Evolutionary conservation across 1,284 basidiomycete genomes (phyloP), one percentile per base, ranked within the genome.

Genomic region (Garcileccinum viscosum): DNA sequence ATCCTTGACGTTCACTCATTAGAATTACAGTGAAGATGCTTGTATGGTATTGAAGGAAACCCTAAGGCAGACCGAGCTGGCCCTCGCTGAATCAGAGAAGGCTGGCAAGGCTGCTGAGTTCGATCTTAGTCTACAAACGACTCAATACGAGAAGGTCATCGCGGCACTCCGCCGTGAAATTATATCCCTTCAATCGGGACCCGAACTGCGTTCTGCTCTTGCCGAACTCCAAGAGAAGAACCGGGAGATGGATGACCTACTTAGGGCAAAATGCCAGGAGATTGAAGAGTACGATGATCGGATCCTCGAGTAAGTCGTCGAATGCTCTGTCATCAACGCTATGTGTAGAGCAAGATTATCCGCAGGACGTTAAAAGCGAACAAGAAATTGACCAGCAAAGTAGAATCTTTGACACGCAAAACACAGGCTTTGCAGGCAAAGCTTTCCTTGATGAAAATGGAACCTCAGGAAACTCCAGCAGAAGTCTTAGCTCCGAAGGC

Each of bases 251-350:
- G 93, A 94, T 72, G 87, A 89, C 58, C 81, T 92, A 58, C 81
- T 94, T 37, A 84, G 84, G 67, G 82, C 80, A 44, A 94, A 93
- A 79, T 92, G 89, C 71, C 79, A 84, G n/a, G 93, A 94, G 80
- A 93, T 94, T 69, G 93, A 94, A 76, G 91, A 91, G 72, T 92
- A 93, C 68, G 93, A 94, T 72, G 93, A 94, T 76, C 88, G 88
- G 53, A 88, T 89, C 69, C 88, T 94, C 68, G 91, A 91, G 93
- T 94, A 80, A 73, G 92, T 86, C 30, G 50, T 61, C 58, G 61
- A n/a, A 37, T 22, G 24, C 22, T 62, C 68, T 40, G 61, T 63
- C 53, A n/a, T 67, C 58, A 32, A 38, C 62, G 61, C 19, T 56
- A 38, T 27, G 11, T 44, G 24, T 60, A 56, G 64, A 66, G 32